phyloP scores from a whole-genome alignment of 352 stramenopile species.

The Pythium rishiriense region DNA sequence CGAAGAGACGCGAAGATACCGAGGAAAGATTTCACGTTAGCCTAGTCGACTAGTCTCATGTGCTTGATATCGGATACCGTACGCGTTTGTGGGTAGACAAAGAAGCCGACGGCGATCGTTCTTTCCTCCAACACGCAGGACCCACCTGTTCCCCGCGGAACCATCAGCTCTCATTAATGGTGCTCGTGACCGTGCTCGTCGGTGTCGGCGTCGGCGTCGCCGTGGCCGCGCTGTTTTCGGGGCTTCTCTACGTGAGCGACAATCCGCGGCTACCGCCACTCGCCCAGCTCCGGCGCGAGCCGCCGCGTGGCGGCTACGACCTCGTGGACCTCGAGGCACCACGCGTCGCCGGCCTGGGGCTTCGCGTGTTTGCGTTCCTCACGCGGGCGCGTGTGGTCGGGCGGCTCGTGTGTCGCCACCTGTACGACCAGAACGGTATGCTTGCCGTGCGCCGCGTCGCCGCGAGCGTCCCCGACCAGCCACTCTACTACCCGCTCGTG shows the following conservation, averaged over 20 bases:
- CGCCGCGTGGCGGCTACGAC: conserved; percentile 5
- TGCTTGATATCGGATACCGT: background rate
- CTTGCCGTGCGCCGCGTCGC: conserved; percentile 9
- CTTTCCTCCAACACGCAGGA: too few relatives aligned
- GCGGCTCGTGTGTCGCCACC: conserved; percentile 7
- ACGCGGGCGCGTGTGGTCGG: conserved; percentile 11
- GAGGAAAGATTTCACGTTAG: background rate
- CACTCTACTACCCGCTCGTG: conserved; percentile 16
- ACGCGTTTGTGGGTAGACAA: background rate
- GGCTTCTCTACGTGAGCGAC: conserved; percentile 12
- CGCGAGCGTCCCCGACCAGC: conserved; percentile 9
- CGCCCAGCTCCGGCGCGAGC: conserved; percentile 1
- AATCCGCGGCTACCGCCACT: conserved; percentile 11
- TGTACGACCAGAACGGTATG: conserved; percentile 21
- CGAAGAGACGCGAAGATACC: conserved; percentile 17
- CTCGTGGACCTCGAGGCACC: conserved; percentile 11
- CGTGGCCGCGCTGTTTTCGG: conserved; percentile 1
- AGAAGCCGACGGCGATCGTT: too few relatives aligned
- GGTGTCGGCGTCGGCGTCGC: conserved; percentile 3
- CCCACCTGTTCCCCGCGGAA: too few relatives aligned
- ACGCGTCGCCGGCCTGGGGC: background rate
- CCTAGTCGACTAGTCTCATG: too few relatives aligned
- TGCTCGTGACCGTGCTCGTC: background rate
- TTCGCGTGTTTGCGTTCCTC: conserved; percentile 11
- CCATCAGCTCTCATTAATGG: too few relatives aligned